Conservation (phyloP, 164 flowering plant species). For the Kingdonia uniflora region DNA sequence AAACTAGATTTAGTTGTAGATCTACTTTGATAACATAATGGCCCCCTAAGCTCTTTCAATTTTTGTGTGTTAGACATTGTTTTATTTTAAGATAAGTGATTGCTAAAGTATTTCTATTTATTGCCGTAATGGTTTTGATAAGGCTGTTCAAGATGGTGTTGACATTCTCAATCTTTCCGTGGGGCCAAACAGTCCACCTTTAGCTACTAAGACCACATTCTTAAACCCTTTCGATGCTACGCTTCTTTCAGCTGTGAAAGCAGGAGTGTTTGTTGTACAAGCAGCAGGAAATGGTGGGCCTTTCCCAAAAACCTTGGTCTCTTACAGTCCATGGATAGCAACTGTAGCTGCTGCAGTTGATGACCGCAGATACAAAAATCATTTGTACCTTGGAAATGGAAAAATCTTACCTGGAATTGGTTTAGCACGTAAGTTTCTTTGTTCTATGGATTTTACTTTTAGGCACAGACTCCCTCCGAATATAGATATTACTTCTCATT, state of each 20-base stretch:
- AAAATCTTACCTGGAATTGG: slow-evolving; percentile 82
- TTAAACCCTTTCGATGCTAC: slow-evolving; percentile 91
- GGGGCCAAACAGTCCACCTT: slow-evolving; percentile 91
- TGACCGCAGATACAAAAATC: slow-evolving; percentile 92
- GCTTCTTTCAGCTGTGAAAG: slow-evolving; percentile 91
- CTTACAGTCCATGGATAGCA: slow-evolving; percentile 97
- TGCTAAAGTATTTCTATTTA: background rate
- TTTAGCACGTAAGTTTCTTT: slow-evolving; percentile 67
- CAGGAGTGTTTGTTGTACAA: slow-evolving; percentile 96
- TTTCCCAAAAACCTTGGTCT: slow-evolving; percentile 78
- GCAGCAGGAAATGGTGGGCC: slow-evolving; percentile 99
- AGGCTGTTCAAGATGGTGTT: slow-evolving; percentile 99
- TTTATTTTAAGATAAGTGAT: too few relatives aligned
- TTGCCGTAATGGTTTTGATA: slow-evolving; percentile 14
- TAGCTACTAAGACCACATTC: slow-evolving; percentile 73
- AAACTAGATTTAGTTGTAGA: too few relatives aligned
- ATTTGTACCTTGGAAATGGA: slow-evolving; percentile 76
- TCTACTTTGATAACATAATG: too few relatives aligned
- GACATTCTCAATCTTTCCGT: slow-evolving; percentile 95
- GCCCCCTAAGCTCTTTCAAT: too few relatives aligned
- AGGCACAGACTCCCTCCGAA: too few relatives aligned
- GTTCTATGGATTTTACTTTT: background rate
- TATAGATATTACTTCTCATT: too few relatives aligned
- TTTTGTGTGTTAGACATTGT: too few relatives aligned
- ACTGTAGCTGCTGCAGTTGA: slow-evolving; percentile 95